Evolutionary conservation across 768 basidiomycete genomes (phyloP).

Genomic region (Auriscalpium microsporum): DNA sequence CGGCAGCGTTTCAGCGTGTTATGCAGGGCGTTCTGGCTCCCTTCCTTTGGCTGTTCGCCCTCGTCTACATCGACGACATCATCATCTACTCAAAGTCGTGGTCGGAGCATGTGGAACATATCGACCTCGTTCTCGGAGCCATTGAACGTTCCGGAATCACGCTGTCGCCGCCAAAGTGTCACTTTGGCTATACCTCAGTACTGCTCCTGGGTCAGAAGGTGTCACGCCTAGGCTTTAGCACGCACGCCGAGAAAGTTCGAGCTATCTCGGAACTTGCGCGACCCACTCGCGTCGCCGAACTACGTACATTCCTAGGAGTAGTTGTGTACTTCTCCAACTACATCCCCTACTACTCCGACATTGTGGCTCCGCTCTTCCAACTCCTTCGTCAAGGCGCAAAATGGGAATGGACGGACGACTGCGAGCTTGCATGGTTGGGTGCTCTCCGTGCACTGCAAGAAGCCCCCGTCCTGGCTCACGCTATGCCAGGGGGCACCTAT

Average conservation of each 20-base stretch:
- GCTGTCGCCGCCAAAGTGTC: background rate
- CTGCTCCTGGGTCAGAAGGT: constrained; percentile 10
- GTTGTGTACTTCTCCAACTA: constrained; percentile 27
- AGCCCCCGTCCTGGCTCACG: constrained; percentile 27
- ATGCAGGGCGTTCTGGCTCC: constrained; percentile 30
- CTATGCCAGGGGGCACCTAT: constrained; percentile 23
- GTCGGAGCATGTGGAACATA: constrained; percentile 21
- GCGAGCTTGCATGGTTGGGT: constrained; percentile 22
- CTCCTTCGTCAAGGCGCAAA: constrained; percentile 22
- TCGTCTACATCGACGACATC: constrained; percentile 38
- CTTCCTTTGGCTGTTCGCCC: constrained; percentile 30
- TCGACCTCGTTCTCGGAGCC: constrained; percentile 13
- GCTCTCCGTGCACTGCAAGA: constrained; percentile 21
- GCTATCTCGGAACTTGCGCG: too few species aligned
- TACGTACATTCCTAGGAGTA: too few species aligned
- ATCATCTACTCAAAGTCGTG: constrained; percentile 24
- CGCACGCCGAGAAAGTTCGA: constrained; percentile 16
- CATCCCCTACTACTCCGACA: constrained; percentile 28
- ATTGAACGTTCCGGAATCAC: background rate
- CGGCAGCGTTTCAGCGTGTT: constrained; percentile 30
- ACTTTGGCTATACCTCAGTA: background rate
- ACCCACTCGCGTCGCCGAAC: too few species aligned
- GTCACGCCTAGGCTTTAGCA: constrained; percentile 3
- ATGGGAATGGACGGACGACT: constrained; percentile 18
- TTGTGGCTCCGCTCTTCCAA: constrained; percentile 26